Evolutionary conservation across 2,329 filamentous ascomycete genomes (phyloP).

Genomic region (Eurotiales sp.): DNA sequence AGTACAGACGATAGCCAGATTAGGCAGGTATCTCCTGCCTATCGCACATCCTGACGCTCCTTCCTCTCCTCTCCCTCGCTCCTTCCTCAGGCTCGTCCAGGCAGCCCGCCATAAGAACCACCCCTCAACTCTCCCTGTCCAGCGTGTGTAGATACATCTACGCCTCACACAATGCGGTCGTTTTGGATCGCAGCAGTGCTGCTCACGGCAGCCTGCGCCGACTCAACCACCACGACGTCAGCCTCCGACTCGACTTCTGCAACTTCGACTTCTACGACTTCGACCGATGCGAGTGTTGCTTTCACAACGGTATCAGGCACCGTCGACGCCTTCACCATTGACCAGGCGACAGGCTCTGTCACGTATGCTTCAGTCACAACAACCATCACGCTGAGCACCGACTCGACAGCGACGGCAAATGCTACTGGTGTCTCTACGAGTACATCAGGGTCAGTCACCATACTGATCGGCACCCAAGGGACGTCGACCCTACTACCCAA

Average conservation of each 20-base stretch:
- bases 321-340: constrained; percentile 24
- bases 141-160: no score
- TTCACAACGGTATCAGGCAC: constrained; percentile 23
- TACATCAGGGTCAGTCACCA: constrained; percentile 34
- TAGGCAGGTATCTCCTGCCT: no score
- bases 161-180: constrained; percentile 8
- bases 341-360: constrained; percentile 32
- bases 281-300: constrained; percentile 11
- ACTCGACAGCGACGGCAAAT: constrained; percentile 20
- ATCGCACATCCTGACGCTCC: no score
- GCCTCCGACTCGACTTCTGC: constrained; percentile 3
- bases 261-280: background rate
- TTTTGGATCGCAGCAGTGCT: constrained; percentile 9
- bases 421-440: constrained; percentile 27
- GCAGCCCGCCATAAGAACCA: background rate
- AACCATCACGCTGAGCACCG: constrained; percentile 26
- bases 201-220: constrained; percentile 7
- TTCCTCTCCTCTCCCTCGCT: no score
- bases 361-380: constrained; percentile 35
- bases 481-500: constrained; percentile 46
- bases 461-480: constrained; percentile 37
- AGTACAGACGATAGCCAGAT: no score
- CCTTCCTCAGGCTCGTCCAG: background rate
- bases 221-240: constrained; percentile 3
- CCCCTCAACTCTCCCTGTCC: background rate